Conservation (phyloP, 2,329 filamentous ascomycete species). For the Colletotrichum liaoningense region DNA sequence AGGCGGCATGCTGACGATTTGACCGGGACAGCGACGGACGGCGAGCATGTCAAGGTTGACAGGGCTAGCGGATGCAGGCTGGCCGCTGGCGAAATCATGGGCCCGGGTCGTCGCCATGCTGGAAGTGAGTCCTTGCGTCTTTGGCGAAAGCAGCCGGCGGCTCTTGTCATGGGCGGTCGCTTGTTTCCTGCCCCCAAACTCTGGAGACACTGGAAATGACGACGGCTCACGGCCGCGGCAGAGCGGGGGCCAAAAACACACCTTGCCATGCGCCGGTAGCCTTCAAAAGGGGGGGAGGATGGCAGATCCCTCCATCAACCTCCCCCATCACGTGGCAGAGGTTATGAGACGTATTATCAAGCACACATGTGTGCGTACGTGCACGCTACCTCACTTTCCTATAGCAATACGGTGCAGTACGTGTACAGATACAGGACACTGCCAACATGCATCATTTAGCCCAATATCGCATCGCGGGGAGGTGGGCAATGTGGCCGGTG, state of each 20-base stretch:
- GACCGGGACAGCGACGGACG: neutral
- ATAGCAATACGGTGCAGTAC: neutral
- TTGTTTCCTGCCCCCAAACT: slow-evolving; percentile 39
- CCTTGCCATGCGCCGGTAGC: slow-evolving; percentile 34
- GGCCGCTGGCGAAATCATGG: slow-evolving; percentile 2
- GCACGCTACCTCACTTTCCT: neutral
- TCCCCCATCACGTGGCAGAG: neutral
- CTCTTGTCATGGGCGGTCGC: slow-evolving; percentile 34
- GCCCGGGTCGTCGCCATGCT: neutral
- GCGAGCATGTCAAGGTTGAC: slow-evolving; percentile 5
- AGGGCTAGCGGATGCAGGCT: slow-evolving; percentile 15
- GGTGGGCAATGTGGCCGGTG: neutral
- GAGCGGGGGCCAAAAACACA: slow-evolving; percentile 35
- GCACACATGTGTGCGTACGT: neutral
- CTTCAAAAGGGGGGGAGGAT: neutral
- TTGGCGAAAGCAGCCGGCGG: slow-evolving; percentile 32
- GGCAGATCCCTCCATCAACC: neutral
- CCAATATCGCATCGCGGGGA: slow-evolving; percentile 9
- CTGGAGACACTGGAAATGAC: slow-evolving; percentile 23
- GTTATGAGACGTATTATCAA: neutral
- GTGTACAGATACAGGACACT: neutral
- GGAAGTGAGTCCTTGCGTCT: neutral
- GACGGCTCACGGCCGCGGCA: slow-evolving; percentile 25
- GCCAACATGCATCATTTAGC: slow-evolving; percentile 3
- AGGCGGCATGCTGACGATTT: slow-evolving; percentile 16